These are phyloP conservation scores for Chrysoporthe puriensis DNA, from an alignment of 2,329 filamentous ascomycete species.

Conservation along the genomic window DNA sequence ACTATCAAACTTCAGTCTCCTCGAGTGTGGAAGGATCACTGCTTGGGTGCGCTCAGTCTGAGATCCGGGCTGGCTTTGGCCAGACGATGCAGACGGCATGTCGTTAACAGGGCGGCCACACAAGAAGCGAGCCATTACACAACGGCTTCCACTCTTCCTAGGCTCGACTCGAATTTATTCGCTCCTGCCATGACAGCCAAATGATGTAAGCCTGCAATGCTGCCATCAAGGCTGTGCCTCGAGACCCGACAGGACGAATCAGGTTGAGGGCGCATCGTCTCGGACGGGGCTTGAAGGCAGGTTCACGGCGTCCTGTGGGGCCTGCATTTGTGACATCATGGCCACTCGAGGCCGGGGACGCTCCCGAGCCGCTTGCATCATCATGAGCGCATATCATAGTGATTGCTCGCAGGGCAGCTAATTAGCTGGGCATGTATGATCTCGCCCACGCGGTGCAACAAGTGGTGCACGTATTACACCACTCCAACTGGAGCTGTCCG, in stretches of 20 bases:
- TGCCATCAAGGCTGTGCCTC: not conserved
- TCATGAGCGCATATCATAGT: not conserved
- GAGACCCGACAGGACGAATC: not conserved
- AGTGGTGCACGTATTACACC: not conserved
- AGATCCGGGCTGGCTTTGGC: not conserved
- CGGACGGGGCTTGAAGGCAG: not conserved
- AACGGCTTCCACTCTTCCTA: not conserved
- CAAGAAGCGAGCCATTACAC: not conserved
- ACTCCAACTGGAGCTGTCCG: not conserved
- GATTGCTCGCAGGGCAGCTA: not conserved
- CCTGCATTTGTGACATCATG: too few species aligned
- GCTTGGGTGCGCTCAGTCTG: conserved; percentile 1
- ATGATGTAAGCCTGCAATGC: conserved; percentile 4
- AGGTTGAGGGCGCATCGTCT: not conserved
- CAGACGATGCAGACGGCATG: not conserved
- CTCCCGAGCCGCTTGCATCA: too few species aligned
- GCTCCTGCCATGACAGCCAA: not conserved
- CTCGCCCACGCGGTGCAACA: not conserved
- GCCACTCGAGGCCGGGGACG: too few species aligned
- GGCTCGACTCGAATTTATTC: not conserved
- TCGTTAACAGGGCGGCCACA: not conserved
- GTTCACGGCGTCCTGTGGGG: not conserved
- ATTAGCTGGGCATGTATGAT: not conserved
- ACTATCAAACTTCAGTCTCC: conserved; percentile 11
- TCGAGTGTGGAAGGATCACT: conserved; percentile 12